Base-by-base conservation (phyloP, 371 early-diverging fungal genomes). In the Haplosporangium sp. region DNA sequence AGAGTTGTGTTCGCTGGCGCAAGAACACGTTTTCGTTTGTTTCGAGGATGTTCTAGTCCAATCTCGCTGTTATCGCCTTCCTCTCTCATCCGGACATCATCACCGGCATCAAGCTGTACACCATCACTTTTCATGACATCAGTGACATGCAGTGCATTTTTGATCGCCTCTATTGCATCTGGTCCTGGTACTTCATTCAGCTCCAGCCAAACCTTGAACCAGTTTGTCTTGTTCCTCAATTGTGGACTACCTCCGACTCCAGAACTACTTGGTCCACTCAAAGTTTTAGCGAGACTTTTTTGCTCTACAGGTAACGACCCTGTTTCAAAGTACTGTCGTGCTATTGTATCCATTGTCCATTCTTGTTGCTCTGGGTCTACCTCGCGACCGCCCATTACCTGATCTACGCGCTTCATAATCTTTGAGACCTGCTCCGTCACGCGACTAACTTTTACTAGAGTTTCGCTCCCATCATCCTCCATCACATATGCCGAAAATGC, bases 181-280 rank as follows among this genome's bases (percentile, higher is more conserved):
- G 78, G 78, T 3, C 78, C 78, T 8, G 78, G 78, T 0, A 78
- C 67, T 8, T 63, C 60, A 44, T 78, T 61, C 53, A 68, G 3
- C 50, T 72, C 78, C 40, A 78, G 37, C 78, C 78, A 78, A 2
- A 67, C 78, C 56, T 73, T 78, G 71, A 78, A 72, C 78, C 73
- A 73, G 9, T 78, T 64, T 0, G 70, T 67, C 61, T 34, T 60
- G 53, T 44, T 61, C 45, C n/a, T 19, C 20, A 19, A n/a, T 27
- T 13, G 35, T 34, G 10, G 4, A 34, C 19, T 34, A 4, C n/a
- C 48, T 34, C 48, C 50, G 35, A 19, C 10, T 38, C 34, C 37
- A 19, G 17, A n/a, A 19, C 27, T 27, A 27, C 8, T 8, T 47
- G 35, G 19, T 34, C 7, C 1, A 2, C 34, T 48, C 39, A 10